Evolutionary conservation across 2,329 filamentous ascomycete genomes (phyloP), one percentile per base, ranked within the genome.

Genomic region (Rhinocladiella mackenziei): DNA sequence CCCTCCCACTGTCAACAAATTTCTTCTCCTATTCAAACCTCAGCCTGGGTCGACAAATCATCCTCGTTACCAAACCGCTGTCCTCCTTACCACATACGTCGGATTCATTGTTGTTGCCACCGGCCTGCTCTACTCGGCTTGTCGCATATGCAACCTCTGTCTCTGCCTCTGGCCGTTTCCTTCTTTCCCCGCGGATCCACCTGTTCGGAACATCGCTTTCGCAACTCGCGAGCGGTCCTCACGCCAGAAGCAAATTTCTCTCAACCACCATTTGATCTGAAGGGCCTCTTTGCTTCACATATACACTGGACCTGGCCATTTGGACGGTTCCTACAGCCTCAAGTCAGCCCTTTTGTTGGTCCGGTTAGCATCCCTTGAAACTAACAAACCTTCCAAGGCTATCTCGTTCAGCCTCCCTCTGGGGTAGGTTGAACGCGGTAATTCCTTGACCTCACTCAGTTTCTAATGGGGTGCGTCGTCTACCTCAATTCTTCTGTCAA

Each of bases 301-400:
- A 39, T 30, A 38, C 30, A 25, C 41, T 44, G 46, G 46, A 47
- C 35, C 50, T 50, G 46, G 50, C 50, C 46, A 34, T 26, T 32
- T 53, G 43, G 28, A 46, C 43, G 32, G 43, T 50, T n/a, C 39
- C 33, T 32, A 22, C 38, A 45, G 31, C 43, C 43, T 41, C 17
- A 45, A 49, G 50, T 50, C 50, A 47, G 45, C 50, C 34, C 38
- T 41, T 29, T 37, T 41, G 39, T 53, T 53, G 50, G 50, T 45
- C 32, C 50, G 50, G 50, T 53, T 53, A 53, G 50, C 50, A 47
- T 47, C 46, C 50, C 50, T 51, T 45, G 35, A 35, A n/a, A 57
- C 54, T 57, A 54, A 57, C 54, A 48, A 32, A 26, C 46, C 35
- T 42, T 51, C n/a, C 50, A 57, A 57, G 54, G 54, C 46, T 55